phyloP scores from a whole-genome alignment of 106 monocot genomes.

The Apostasia shenzhenica region DNA sequence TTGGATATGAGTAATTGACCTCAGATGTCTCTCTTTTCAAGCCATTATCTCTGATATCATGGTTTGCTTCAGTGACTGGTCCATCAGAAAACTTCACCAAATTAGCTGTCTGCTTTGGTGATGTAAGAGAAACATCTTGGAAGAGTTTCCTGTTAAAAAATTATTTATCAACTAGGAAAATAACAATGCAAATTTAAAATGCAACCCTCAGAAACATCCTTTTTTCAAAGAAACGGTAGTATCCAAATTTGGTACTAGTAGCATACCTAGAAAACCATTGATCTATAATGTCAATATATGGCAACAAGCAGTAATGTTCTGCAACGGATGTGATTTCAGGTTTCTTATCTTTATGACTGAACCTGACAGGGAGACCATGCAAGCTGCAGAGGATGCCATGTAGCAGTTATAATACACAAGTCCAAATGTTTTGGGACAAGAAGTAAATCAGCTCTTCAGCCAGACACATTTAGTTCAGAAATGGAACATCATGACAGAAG shows the following conservation, averaged over 20 bases:
- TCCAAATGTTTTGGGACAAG: not conserved
- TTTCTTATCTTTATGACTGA: not conserved
- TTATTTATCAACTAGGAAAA: not conserved
- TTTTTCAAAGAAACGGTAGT: not conserved
- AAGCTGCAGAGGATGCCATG: not conserved
- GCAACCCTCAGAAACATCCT: not conserved
- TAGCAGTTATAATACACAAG: not conserved
- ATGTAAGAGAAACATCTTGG: not conserved
- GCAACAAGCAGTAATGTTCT: conserved; percentile 1
- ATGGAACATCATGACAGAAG: not conserved
- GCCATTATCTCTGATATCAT: not conserved
- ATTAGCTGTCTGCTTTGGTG: not conserved
- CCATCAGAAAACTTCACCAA: not conserved
- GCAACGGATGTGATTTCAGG: conserved; percentile 1
- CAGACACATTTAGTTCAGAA: not conserved
- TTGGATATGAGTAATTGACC: no score
- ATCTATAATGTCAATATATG: not conserved
- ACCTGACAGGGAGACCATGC: not conserved
- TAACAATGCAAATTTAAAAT: not conserved
- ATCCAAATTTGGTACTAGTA: not conserved
- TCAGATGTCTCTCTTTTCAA: no score
- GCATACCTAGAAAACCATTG: not conserved
- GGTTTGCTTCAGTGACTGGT: not conserved
- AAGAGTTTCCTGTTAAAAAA: not conserved
- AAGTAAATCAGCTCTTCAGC: not conserved